Evolutionary conservation across 805 yeast species (phyloP).

Genomic region (Dipodascus albidus): DNA sequence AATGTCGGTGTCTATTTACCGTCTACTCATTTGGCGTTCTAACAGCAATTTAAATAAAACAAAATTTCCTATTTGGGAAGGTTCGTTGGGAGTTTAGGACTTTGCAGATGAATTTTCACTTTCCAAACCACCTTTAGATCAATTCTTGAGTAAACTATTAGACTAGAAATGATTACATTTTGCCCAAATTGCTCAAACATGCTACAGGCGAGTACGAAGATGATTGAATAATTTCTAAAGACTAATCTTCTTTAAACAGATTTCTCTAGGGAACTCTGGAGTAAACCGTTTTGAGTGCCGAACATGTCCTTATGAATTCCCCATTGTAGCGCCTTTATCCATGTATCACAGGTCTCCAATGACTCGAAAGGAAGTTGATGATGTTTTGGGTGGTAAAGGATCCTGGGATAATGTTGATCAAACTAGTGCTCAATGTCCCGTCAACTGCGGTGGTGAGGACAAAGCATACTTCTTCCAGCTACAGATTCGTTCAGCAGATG

Average conservation of each 20-base stretch:
- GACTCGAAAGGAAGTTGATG: constrained; percentile 86
- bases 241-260: constrained; percentile 17
- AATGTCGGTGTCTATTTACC: no score
- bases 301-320: constrained; percentile 93
- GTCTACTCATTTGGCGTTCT: no score
- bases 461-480: constrained; percentile 95
- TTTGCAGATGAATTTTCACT: not conserved
- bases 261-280: constrained; percentile 48
- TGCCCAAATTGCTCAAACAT: constrained; percentile 93
- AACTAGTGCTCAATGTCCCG: constrained; percentile 85
- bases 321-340: constrained; percentile 61
- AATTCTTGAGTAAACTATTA: not conserved
- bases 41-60: no score
- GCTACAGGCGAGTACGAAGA: constrained; percentile 40
- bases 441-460: constrained; percentile 59
- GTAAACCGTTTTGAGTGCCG: constrained; percentile 68
- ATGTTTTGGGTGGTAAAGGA: constrained; percentile 91
- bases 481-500: constrained; percentile 96
- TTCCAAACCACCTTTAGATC: not conserved
- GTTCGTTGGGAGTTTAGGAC: constrained; percentile 1
- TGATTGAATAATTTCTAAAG: not conserved
- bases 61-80: no score
- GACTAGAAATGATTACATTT: constrained; percentile 66
- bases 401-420: constrained; percentile 99
- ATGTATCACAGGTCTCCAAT: constrained; percentile 77